A percentile compares a stretch with the other conserved stretches of the same genome.
Evolutionary conservation across 1,284 basidiomycete species (phyloP).

Genomic region (Boletus semigastroideus): DNA sequence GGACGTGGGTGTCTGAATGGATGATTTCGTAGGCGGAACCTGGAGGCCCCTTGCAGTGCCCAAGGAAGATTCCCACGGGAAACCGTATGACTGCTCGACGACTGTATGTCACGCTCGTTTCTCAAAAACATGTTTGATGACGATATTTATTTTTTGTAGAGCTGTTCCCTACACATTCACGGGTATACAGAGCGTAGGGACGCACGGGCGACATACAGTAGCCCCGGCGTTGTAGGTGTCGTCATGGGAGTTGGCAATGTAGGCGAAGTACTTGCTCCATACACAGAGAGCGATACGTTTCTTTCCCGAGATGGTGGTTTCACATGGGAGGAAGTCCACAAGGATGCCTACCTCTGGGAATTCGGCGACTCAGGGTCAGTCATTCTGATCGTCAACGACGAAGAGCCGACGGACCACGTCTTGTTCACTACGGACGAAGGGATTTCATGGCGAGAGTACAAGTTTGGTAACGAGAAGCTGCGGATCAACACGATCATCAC

Average conservation of each 20-base stretch:
- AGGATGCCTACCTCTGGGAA: slow-evolving; percentile 97
- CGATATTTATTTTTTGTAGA: slow-evolving; percentile 41
- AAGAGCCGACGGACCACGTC: slow-evolving; percentile 87
- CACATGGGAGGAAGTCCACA: slow-evolving; percentile 98
- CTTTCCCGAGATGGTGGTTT: slow-evolving; percentile 95
- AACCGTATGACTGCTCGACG: slow-evolving; percentile 69
- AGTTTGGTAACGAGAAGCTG: slow-evolving; percentile 75
- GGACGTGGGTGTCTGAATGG: neutral
- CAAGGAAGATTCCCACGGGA: slow-evolving; percentile 71
- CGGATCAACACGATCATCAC: slow-evolving; percentile 82
- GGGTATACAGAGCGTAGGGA: slow-evolving; percentile 94
- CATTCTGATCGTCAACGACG: slow-evolving; percentile 92
- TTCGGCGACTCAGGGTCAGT: slow-evolving; percentile 97
- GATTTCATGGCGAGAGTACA: slow-evolving; percentile 82
- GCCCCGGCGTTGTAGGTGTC: slow-evolving; percentile 87
- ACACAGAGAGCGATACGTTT: slow-evolving; percentile 93
- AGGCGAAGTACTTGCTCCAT: slow-evolving; percentile 78
- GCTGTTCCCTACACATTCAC: slow-evolving; percentile 88
- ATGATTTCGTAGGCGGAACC: slow-evolving; percentile 58
- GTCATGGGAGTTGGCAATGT: slow-evolving; percentile 99
- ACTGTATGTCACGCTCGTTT: slow-evolving; percentile 46
- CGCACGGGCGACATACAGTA: slow-evolving; percentile 88
- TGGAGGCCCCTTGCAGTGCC: slow-evolving; percentile 89
- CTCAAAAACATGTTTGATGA: neutral
- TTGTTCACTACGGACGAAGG: slow-evolving; percentile 92